Percentiles rank a stretch among this genome's conserved stretches.
Evolutionary conservation across 495 filamentous ascomycete genomes (phyloP).

Genomic region (Patellaria atrata): DNA sequence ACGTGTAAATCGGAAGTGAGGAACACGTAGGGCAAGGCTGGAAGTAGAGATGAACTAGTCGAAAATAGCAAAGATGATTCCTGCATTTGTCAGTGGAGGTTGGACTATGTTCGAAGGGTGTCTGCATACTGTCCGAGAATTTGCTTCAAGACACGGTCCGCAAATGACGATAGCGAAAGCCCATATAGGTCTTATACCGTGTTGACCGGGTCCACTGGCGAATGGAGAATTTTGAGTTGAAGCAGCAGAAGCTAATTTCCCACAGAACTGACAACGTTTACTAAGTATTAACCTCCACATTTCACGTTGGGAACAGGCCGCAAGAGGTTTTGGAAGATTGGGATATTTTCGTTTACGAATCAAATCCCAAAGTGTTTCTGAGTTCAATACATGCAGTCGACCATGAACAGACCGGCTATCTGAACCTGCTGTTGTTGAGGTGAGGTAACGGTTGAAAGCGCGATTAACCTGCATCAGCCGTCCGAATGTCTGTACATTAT

Average conservation of each 20-base stretch:
- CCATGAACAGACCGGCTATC: constrained; percentile 17
- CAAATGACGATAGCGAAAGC: constrained; percentile 49
- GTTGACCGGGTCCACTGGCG: constrained; percentile 37
- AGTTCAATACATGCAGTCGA: constrained; percentile 23
- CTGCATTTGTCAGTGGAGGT: constrained; percentile 27
- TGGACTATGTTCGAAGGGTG: not conserved
- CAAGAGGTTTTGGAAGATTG: constrained; percentile 42
- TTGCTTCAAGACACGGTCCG: constrained; percentile 41
- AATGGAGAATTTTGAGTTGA: constrained; percentile 27
- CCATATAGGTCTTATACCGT: constrained; percentile 45
- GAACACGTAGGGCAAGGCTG: constrained; percentile 50
- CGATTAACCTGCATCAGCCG: constrained; percentile 25
- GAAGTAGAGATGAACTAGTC: constrained; percentile 37
- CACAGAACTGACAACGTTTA: constrained; percentile 41
- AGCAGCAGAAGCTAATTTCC: constrained; percentile 16
- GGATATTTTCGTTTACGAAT: constrained; percentile 41
- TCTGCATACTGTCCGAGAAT: constrained; percentile 41
- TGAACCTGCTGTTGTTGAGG: too few relatives aligned
- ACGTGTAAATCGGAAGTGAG: constrained; percentile 42
- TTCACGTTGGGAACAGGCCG: constrained; percentile 38
- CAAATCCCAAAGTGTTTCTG: constrained; percentile 45
- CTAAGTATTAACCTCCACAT: constrained; percentile 49
- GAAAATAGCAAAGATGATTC: constrained; percentile 51
- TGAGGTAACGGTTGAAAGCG: constrained; percentile 32
- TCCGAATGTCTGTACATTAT: constrained; percentile 18